A percentile compares a stretch with the other conserved stretches of the same genome.
phyloP scores from a whole-genome alignment of 306 rosid genomes.

The Castanea sativa region DNA sequence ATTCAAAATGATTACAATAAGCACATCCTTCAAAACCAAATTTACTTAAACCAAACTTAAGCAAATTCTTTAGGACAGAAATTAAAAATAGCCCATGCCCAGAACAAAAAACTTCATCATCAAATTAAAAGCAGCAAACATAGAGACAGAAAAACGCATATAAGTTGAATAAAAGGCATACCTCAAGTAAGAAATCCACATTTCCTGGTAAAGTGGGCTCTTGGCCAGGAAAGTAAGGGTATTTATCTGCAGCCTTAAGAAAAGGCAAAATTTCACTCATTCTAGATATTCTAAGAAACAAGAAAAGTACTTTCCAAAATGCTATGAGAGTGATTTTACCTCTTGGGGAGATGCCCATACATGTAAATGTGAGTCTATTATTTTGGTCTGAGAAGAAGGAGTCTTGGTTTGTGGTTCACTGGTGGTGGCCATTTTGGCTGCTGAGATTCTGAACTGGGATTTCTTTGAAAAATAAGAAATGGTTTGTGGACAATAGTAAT shows the following conservation, averaged over 20 bases:
- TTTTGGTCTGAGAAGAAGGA: slow-evolving; percentile 14
- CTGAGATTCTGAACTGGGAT: slow-evolving; percentile 8
- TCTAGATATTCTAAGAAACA: neutral
- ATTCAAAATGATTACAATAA: neutral
- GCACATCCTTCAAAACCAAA: neutral
- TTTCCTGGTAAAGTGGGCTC: slow-evolving; percentile 70
- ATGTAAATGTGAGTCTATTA: slow-evolving; percentile 85
- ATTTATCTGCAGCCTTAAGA: slow-evolving; percentile 57
- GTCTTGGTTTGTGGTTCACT: slow-evolving; percentile 7
- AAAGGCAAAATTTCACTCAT: neutral
- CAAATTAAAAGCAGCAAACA: neutral
- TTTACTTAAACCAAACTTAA: neutral
- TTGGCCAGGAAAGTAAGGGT: slow-evolving; percentile 76
- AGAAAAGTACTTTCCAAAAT: neutral
- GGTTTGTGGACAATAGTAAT: neutral
- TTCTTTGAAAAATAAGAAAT: slow-evolving; percentile 5
- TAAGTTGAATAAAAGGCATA: slow-evolving; percentile 16
- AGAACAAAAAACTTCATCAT: neutral
- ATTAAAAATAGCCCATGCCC: neutral
- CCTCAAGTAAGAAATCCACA: slow-evolving; percentile 73
- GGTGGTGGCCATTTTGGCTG: slow-evolving; percentile 37
- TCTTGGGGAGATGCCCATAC: slow-evolving; percentile 87
- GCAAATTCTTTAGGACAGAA: neutral
- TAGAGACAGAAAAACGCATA: neutral
- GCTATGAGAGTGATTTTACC: slow-evolving; percentile 24